These are phyloP conservation scores for Hypoxylon sp. DNA, from an alignment of 2,329 filamentous ascomycete genomes.

Conservation along the genomic window DNA sequence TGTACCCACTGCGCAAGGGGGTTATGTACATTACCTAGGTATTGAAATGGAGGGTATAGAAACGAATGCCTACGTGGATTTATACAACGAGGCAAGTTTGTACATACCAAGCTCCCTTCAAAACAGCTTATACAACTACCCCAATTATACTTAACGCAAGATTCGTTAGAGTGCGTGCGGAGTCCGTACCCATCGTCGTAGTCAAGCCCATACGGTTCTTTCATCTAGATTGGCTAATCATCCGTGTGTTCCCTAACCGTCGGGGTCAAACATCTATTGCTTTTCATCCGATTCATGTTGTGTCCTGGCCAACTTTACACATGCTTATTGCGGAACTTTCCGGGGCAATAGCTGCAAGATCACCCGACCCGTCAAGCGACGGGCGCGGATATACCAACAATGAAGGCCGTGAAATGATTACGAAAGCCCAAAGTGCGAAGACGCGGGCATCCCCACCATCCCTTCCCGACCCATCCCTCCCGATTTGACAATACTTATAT, in stretches of 20 bases:
- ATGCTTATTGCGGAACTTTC: background rate
- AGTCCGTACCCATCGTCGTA: background rate
- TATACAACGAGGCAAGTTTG: conserved; percentile 2
- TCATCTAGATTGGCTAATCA: background rate
- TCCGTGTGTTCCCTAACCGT: background rate
- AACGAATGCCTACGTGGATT: background rate
- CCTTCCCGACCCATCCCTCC: conserved; percentile 9
- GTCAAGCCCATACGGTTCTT: background rate
- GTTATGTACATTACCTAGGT: background rate
- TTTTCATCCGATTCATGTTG: background rate
- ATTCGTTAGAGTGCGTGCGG: background rate
- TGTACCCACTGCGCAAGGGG: background rate
- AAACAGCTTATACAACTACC: background rate
- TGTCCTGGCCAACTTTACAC: background rate
- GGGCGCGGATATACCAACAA: background rate
- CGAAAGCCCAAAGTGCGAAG: conserved; percentile 32
- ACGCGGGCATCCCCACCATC: conserved; percentile 35
- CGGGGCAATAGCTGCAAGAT: background rate
- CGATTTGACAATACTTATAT: conserved; percentile 3
- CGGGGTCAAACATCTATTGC: background rate
- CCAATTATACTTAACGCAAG: background rate
- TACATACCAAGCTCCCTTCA: background rate
- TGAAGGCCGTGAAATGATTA: conserved; percentile 7
- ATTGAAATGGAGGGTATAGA: background rate
- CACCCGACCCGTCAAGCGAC: background rate